phyloP scores from a whole-genome alignment of 495 filamentous ascomycete genomes.

The Xylaria longipes region DNA sequence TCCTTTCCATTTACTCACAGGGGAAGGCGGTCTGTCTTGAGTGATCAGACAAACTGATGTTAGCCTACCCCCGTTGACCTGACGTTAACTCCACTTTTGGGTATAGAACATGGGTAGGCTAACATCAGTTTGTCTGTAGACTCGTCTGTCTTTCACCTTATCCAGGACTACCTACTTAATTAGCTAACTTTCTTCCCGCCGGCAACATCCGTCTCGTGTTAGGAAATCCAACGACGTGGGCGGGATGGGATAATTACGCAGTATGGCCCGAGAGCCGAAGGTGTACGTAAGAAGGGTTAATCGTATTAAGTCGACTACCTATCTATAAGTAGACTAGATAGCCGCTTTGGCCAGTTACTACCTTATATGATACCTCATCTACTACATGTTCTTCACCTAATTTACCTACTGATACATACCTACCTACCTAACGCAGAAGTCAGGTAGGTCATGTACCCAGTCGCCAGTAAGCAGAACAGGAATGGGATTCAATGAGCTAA shows the following conservation, averaged over 20 bases:
- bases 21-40: too few species aligned
- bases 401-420: background rate
- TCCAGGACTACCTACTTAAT: background rate
- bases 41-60: too few species aligned
- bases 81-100: too few species aligned
- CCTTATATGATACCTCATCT: background rate
- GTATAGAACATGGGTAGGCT: too few species aligned
- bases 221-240: background rate
- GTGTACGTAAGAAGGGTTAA: too few species aligned
- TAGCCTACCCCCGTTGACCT: too few species aligned
- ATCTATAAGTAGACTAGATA: too few species aligned
- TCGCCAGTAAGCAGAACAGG: constrained; percentile 8
- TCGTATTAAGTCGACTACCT: background rate
- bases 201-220: background rate
- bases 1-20: background rate
- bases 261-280: background rate
- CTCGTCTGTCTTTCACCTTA: background rate
- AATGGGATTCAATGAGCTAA: constrained; percentile 3
- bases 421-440: background rate
- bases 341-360: background rate
- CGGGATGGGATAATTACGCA: background rate
- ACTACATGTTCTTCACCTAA: background rate
- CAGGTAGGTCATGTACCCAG: background rate
- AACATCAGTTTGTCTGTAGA: too few species aligned
- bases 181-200: background rate